Conservation (phyloP, 2,329 filamentous ascomycete genomes). For the Fusarium annulatum region DNA sequence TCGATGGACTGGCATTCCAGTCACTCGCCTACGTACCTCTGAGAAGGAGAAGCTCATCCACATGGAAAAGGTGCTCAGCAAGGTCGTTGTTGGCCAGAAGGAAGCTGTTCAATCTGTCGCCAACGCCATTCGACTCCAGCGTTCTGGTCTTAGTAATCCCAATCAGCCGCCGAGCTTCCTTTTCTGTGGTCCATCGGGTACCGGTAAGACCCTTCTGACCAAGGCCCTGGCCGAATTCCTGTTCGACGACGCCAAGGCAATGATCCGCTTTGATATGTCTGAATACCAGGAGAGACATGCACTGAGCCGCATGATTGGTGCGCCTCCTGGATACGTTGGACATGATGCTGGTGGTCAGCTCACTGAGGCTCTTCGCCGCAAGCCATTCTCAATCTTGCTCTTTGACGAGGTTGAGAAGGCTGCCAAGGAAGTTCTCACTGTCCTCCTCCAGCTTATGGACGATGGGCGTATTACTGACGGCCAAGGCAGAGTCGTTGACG, state of each 20-base stretch:
- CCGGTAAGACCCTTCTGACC: constrained; percentile 95
- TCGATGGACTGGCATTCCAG: constrained; percentile 97
- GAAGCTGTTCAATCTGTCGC: constrained; percentile 94
- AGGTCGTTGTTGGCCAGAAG: constrained; percentile 91
- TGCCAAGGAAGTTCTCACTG: constrained; percentile 95
- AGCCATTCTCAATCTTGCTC: constrained; percentile 96
- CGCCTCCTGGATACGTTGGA: constrained; percentile 95
- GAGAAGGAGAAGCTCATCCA: constrained; percentile 99
- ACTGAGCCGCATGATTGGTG: constrained; percentile 96
- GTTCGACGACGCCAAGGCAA: constrained; percentile 95
- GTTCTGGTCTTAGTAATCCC: constrained; percentile 93
- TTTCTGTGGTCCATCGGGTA: constrained; percentile 98
- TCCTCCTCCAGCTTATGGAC: constrained; percentile 99
- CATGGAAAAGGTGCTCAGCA: constrained; percentile 89
- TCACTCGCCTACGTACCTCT: constrained; percentile 90
- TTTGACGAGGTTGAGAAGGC: constrained; percentile 99
- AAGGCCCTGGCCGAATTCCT: constrained; percentile 98
- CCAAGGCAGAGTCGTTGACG: constrained; percentile 93
- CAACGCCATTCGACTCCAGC: constrained; percentile 94
- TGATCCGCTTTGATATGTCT: constrained; percentile 99
- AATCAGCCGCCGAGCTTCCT: constrained; percentile 98
- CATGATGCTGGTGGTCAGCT: constrained; percentile 96
- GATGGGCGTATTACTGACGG: constrained; percentile 98
- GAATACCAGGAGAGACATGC: constrained; percentile 98
- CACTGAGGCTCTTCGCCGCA: constrained; percentile 91